phyloP scores from a whole-genome alignment of 768 basidiomycete species.

The Suillus variegatus region DNA sequence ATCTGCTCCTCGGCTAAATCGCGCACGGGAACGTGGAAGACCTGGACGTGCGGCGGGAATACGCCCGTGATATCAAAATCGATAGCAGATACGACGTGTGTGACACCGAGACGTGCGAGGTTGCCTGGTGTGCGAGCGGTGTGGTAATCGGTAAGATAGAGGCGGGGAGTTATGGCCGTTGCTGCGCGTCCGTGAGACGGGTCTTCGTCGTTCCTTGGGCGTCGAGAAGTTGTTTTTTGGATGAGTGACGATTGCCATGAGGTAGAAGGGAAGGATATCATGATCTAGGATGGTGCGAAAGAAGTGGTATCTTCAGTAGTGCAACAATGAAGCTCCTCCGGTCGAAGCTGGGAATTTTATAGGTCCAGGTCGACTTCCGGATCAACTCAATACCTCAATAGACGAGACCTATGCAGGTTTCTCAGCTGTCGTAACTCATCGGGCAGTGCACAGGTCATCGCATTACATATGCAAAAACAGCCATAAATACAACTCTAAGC shows the following conservation, averaged over 20 bases:
- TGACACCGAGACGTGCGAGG: slow-evolving; percentile 61
- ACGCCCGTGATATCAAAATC: slow-evolving; percentile 39
- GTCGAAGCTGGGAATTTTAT: not conserved
- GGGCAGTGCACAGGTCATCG: not conserved
- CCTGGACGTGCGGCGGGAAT: slow-evolving; percentile 36
- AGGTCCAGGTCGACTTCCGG: not conserved
- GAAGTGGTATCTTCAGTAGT: not conserved
- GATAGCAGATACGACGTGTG: slow-evolving; percentile 70
- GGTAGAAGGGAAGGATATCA: slow-evolving; percentile 34
- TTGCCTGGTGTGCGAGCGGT: slow-evolving; percentile 53
- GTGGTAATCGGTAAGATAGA: slow-evolving; percentile 66
- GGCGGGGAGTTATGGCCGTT: slow-evolving; percentile 41
- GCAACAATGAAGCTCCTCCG: slow-evolving; percentile 5
- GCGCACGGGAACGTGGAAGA: slow-evolving; percentile 52
- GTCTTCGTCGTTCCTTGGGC: slow-evolving; percentile 12
- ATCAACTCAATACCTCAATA: not conserved
- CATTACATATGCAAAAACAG: not conserved
- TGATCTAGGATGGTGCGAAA: slow-evolving; percentile 11
- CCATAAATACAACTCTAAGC: not conserved
- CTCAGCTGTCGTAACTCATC: not conserved
- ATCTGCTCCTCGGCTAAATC: slow-evolving; percentile 47
- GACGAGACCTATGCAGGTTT: not conserved
- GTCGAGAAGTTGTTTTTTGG: slow-evolving; percentile 18
- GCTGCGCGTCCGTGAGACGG: slow-evolving; percentile 22
- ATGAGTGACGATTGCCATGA: slow-evolving; percentile 32